These are phyloP conservation scores for Rhytidiadelphus loreus DNA, from an alignment of 225 moss, liverwort and hornwort genomes.

Conservation along the genomic window DNA sequence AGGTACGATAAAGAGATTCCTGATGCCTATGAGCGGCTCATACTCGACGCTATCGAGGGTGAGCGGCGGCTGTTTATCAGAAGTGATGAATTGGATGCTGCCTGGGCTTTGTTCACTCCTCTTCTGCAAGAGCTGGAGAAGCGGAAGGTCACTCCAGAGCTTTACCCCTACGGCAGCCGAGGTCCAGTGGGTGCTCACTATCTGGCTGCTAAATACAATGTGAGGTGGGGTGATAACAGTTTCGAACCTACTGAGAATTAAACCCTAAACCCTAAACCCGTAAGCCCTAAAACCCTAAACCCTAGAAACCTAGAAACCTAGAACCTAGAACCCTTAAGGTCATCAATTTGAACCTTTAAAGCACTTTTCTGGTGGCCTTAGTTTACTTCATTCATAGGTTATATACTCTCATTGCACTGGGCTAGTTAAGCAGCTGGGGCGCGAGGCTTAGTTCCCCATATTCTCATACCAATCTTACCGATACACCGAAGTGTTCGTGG, in stretches of 20 bases:
- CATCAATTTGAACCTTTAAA: neutral
- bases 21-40: conserved; percentile 86
- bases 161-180: conserved; percentile 90
- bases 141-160: conserved; percentile 64
- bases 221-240: conserved; percentile 83
- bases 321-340: neutral
- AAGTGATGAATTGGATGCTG: conserved; percentile 93
- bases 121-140: conserved; percentile 67
- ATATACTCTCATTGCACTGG: neutral
- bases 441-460: neutral
- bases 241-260: conserved; percentile 27
- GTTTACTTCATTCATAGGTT: neutral
- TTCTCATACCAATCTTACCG: neutral
- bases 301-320: neutral
- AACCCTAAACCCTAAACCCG: neutral
- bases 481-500: neutral
- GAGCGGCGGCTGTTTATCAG: conserved; percentile 83
- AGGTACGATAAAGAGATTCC: conserved; percentile 84
- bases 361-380: neutral
- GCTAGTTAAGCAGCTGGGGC: neutral
- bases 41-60: conserved; percentile 89
- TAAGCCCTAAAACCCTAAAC: neutral
- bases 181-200: conserved; percentile 95
- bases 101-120: conserved; percentile 85
- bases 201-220: conserved; percentile 86